These are phyloP conservation scores for Aegilops bicornis DNA, from an alignment of 176 grass and related monocot species.

Conservation along the genomic window DNA sequence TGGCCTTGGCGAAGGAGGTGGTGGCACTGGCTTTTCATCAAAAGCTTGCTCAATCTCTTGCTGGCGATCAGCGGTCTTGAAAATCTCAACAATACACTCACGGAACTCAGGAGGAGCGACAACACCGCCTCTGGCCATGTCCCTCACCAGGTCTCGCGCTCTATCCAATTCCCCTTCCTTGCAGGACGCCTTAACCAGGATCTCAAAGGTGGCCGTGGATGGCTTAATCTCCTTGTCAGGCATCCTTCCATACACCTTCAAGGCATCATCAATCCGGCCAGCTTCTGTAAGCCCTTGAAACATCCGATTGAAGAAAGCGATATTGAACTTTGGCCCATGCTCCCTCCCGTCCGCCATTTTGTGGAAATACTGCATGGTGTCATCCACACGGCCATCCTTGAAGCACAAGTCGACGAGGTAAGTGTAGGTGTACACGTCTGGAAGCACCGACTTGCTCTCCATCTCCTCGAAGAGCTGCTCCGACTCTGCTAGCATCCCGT, in stretches of 20 bases:
- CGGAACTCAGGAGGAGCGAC: background rate
- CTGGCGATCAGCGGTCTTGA: background rate
- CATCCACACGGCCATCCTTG: background rate
- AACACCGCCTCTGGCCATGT: background rate
- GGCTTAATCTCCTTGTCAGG: constrained; percentile 28
- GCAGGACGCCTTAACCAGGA: background rate
- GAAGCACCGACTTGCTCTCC: too few relatives aligned
- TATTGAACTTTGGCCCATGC: background rate
- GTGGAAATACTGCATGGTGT: background rate
- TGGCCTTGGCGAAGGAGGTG: background rate
- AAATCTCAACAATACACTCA: background rate
- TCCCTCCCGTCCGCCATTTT: background rate
- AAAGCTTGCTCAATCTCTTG: background rate
- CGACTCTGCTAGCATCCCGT: too few relatives aligned
- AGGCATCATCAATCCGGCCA: constrained; percentile 32
- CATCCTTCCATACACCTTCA: constrained; percentile 51
- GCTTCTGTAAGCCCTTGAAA: constrained; percentile 41
- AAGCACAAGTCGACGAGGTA: too few relatives aligned
- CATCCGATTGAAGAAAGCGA: constrained; percentile 34
- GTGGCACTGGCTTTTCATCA: background rate
- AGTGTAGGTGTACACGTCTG: too few relatives aligned
- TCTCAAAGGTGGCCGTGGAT: background rate
- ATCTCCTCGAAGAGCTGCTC: too few relatives aligned
- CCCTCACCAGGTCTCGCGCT: background rate
- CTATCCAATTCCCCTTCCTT: background rate